Evolutionary conservation across 176 grass and related monocot genomes (phyloP).

Genomic region (Zea luxurians): DNA sequence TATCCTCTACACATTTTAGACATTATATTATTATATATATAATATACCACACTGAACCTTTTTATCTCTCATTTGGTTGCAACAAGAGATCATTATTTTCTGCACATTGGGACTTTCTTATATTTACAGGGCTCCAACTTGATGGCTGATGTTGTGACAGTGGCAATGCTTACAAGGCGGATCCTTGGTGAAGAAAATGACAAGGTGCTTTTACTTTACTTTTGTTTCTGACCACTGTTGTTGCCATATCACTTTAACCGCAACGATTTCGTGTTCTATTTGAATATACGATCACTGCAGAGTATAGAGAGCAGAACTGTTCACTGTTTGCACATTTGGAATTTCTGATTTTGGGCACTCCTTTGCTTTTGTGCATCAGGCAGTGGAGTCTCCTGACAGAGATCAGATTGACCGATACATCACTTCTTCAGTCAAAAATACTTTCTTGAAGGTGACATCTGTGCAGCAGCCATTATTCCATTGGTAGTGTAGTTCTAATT

Average conservation of each 20-base stretch:
- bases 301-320: slow-evolving; percentile 1
- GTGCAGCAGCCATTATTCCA: slow-evolving; percentile 39
- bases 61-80: slow-evolving; percentile 9
- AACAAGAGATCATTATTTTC: slow-evolving; percentile 6
- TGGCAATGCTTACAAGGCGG: slow-evolving; percentile 72
- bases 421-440: slow-evolving; percentile 86
- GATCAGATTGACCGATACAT: slow-evolving; percentile 95
- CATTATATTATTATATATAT: not conserved
- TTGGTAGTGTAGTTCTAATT: slow-evolving; percentile 28
- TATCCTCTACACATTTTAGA: not conserved
- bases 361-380: slow-evolving; percentile 55
- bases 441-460: slow-evolving; percentile 73
- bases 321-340: slow-evolving; percentile 28
- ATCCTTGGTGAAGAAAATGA: slow-evolving; percentile 95
- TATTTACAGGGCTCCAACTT: slow-evolving; percentile 63
- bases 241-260: slow-evolving; percentile 29
- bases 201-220: slow-evolving; percentile 45
- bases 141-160: slow-evolving; percentile 81
- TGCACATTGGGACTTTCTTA: slow-evolving; percentile 17
- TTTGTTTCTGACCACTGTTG: slow-evolving; percentile 21
- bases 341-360: slow-evolving; percentile 23
- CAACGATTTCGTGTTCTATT: slow-evolving; percentile 26
- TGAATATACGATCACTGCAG: slow-evolving; percentile 7
- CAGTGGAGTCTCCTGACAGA: slow-evolving; percentile 58
- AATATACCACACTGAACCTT: slow-evolving; percentile 21